phyloP scores from a whole-genome alignment of 116 monocot genomes.

The Cymodocea nodosa region DNA sequence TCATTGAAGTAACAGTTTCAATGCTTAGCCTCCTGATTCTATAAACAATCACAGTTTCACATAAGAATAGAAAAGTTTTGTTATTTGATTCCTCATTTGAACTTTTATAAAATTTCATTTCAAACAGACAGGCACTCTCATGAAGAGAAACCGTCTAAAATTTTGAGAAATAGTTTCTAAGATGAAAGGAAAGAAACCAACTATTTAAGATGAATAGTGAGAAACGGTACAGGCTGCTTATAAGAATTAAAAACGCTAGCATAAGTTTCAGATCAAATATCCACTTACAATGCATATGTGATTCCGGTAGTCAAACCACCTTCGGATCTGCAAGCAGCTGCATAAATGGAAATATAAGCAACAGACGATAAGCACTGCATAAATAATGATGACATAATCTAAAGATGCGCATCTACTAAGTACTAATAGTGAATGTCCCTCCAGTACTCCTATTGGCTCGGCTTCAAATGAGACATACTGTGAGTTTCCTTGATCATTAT shows the following conservation, averaged over 20 bases:
- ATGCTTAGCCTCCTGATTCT: slow-evolving; percentile 18
- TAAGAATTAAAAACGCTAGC: neutral
- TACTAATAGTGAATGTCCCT: neutral
- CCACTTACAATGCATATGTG: slow-evolving; percentile 96
- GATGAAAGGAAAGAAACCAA: slow-evolving; percentile 3
- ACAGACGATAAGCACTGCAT: neutral
- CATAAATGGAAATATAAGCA: slow-evolving; percentile 8
- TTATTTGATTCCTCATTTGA: too few relatives aligned
- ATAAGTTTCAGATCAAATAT: neutral
- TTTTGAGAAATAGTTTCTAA: neutral
- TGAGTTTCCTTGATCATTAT: slow-evolving; percentile 52
- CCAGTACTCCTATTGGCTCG: neutral
- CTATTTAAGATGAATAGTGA: neutral
- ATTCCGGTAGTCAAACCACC: slow-evolving; percentile 92
- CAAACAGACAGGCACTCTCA: neutral
- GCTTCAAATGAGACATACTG: slow-evolving; percentile 31
- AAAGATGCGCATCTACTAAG: neutral
- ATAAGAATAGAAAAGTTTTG: neutral
- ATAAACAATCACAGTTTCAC: neutral
- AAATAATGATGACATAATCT: neutral
- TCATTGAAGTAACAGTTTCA: slow-evolving; percentile 41
- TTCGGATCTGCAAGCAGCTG: slow-evolving; percentile 82
- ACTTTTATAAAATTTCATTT: too few relatives aligned
- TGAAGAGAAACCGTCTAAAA: neutral
- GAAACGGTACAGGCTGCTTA: neutral